Base-by-base conservation (phyloP, 106 monocot genomes). In the Phalaenopsis equestris region DNA sequence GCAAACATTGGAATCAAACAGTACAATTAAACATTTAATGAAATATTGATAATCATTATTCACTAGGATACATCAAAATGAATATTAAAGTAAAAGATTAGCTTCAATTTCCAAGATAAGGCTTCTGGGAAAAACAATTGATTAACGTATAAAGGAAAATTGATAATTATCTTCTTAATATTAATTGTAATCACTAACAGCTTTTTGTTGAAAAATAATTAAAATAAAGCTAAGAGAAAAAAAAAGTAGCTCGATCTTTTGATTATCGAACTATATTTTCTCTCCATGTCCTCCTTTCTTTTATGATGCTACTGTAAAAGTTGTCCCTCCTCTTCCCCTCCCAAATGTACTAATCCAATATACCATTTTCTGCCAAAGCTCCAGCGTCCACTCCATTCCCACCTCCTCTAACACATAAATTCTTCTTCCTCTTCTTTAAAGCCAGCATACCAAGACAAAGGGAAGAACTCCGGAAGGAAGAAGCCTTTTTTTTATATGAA, bases 1-100 rank as follows among this genome's bases (percentile, higher is more conserved):
- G 45, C 5, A 43, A 0, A 12, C n/a, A 30, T 21, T 3, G 46
- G 36, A 76, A 21, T 74, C 16, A 56, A 81, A 75, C 56, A 56
- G 11, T 42, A 57, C 1, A 21, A 75, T 21, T 75, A 81, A 75
- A 21, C 42, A 56, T 75, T n/a, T 43, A 42, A 74, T 74, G 74
- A 43, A 74, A 42, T 74, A 74, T n/a, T 38, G 45, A n/a, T 10
- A 42, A 14, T 19, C 19, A 36, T 43, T 38, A 70, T 70, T 38
- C 39, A 5, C 12, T 11, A 30, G 30, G 23, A 65, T 6, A 5
- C 24, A 23, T 24, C 14, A 5, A 37, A 39, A 39, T 14, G 38
- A 36, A 36, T 15, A 70, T 70, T 70, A 24, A 65, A 65, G 64
- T 65, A 41, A 14, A 39, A 36, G 36, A 70, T 39, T 70, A 39